Evolutionary conservation across 495 filamentous ascomycete genomes (phyloP).

Genomic region (Penicillium bialowiezense): DNA sequence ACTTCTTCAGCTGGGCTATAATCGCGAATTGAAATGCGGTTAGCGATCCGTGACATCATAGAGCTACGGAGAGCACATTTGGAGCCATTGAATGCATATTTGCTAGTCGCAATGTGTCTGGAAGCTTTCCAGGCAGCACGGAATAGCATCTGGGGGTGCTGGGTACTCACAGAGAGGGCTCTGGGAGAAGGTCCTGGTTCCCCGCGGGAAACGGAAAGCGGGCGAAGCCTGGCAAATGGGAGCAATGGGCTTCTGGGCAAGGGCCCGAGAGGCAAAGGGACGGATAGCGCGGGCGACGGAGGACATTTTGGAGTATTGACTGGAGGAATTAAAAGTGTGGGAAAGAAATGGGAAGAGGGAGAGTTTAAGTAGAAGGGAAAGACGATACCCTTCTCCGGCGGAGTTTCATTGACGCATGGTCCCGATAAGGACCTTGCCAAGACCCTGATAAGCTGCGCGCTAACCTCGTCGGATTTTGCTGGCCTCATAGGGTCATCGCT

Average conservation of each 20-base stretch:
- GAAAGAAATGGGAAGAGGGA: constrained; percentile 20
- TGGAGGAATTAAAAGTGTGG: constrained; percentile 18
- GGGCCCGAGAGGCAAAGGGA: constrained; percentile 41
- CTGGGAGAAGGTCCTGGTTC: constrained; percentile 48
- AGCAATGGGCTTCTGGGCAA: constrained; percentile 42
- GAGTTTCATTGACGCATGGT: constrained; percentile 12
- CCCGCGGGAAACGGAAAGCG: constrained; percentile 51
- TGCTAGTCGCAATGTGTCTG: background rate
- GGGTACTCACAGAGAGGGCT: constrained; percentile 42
- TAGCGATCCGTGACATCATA: constrained; percentile 17
- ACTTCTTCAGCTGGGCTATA: constrained; percentile 67
- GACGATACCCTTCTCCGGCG: constrained; percentile 25
- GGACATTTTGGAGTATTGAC: constrained; percentile 32
- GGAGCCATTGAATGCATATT: background rate
- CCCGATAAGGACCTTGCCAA: constrained; percentile 30
- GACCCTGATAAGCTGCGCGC: constrained; percentile 26
- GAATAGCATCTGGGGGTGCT: constrained; percentile 10
- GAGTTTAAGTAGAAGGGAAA: constrained; percentile 29
- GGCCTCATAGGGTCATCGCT: constrained; percentile 6
- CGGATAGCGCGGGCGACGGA: constrained; percentile 38
- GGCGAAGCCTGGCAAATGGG: constrained; percentile 36
- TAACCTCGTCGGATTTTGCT: constrained; percentile 29
- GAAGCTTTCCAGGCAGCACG: constrained; percentile 1
- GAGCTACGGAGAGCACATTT: constrained; percentile 2
- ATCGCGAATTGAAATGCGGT: constrained; percentile 17